Base-by-base conservation (phyloP, 2,329 filamentous ascomycete genomes). In the Cladophialophora yegresii region DNA sequence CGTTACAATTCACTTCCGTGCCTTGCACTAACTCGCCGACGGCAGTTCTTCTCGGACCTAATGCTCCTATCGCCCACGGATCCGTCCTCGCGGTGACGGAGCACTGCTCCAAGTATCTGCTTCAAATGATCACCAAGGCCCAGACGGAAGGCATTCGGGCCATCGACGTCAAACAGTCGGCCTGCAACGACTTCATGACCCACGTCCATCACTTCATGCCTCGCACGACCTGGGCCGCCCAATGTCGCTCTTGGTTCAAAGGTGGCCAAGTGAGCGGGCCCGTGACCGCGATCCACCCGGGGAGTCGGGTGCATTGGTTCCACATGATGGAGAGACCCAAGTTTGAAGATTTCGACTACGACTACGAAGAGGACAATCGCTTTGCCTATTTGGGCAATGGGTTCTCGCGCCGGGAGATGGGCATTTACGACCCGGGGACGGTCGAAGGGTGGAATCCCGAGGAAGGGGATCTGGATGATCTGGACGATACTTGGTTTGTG, bases 231-330 rank as follows among this genome's bases (percentile, higher is more conserved):
- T 69, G 67, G 1, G 43, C 64, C 22, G 36, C 76, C 20, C 72
- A 76, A 4, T 81, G 80, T 59, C 73, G 79, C 6, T 71, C 67
- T 9, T 81, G 79, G 78, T 82, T 81, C 61, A 72, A 79, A 79
- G 62, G 65, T 33, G 65, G 65, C 1, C 50, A 63, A 63, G 73
- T 56, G 70, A 72, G 53, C n/a, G 65, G 65, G 7, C 26, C 59
- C 8, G 43, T 68, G 36, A 59, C 40, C 3, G 59, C 58, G 5
- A 45, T 67, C n/a, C 56, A 59, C 33, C 66, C 66, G 7, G 66
- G 66, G 2, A 68, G 66, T 36, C 62, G 71, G 16, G 58, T 74
- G 20, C 71, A 73, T 45, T 73, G 69, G 59, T 71, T 73, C 43
- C 67, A 72, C 10, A 65, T 63, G 4, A 62, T 74, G 61, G 63